Percentiles rank a stretch among this genome's conserved stretches.
These are phyloP conservation scores for Ogataea trehaloabstinens DNA, from an alignment of 805 yeast genomes.

Conservation along the genomic window DNA sequence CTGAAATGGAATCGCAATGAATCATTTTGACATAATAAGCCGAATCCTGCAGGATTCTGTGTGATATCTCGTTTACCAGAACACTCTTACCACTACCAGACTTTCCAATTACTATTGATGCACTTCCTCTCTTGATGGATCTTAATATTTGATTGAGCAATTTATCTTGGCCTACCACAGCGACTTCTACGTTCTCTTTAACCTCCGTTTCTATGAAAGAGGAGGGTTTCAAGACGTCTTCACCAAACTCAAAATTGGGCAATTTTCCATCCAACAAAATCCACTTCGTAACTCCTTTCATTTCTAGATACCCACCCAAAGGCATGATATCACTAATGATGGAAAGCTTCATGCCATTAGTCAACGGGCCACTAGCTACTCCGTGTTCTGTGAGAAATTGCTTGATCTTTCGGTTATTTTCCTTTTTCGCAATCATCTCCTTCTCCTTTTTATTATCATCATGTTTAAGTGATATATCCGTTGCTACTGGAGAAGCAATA, in stretches of 20 bases:
- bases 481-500: slow-evolving; percentile 38
- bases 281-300: slow-evolving; percentile 37
- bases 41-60: slow-evolving; percentile 34
- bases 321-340: slow-evolving; percentile 45
- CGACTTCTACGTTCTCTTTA: neutral
- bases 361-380: slow-evolving; percentile 34
- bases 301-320: slow-evolving; percentile 56
- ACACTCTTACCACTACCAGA: slow-evolving; percentile 83
- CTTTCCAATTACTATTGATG: slow-evolving; percentile 66
- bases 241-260: slow-evolving; percentile 46
- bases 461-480: slow-evolving; percentile 29
- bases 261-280: slow-evolving; percentile 21
- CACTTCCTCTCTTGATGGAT: slow-evolving; percentile 41
- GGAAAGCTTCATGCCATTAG: slow-evolving; percentile 55
- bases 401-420: slow-evolving; percentile 12
- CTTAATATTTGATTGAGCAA: slow-evolving; percentile 39
- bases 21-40: slow-evolving; percentile 50
- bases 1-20: slow-evolving; percentile 53
- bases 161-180: slow-evolving; percentile 58
- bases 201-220: slow-evolving; percentile 34
- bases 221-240: slow-evolving; percentile 43
- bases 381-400: slow-evolving; percentile 11
- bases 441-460: slow-evolving; percentile 28
- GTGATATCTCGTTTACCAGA: slow-evolving; percentile 42
- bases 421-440: slow-evolving; percentile 23